phyloP scores from a whole-genome alignment of 2,329 filamentous ascomycete species.

The Phyllosticta citribraziliensis region DNA sequence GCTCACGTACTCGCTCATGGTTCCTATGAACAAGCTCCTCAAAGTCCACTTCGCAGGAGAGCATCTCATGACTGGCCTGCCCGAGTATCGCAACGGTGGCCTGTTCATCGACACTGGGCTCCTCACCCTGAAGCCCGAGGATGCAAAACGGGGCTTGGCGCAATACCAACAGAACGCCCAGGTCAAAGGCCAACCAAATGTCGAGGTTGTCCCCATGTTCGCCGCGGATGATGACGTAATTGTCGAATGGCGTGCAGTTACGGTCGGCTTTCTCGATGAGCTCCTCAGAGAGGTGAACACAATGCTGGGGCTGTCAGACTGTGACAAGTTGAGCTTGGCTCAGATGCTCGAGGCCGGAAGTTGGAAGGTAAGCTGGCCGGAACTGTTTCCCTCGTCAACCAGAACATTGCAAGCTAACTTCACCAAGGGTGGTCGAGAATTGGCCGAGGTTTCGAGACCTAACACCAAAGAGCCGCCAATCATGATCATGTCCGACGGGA shows the following conservation, averaged over 20 bases:
- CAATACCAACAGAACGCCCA: constrained; percentile 61
- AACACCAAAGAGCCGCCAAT: constrained; percentile 97
- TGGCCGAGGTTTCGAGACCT: constrained; percentile 87
- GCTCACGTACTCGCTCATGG: constrained; percentile 90
- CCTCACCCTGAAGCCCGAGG: constrained; percentile 61
- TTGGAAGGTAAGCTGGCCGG: constrained; percentile 70
- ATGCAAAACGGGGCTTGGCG: constrained; percentile 60
- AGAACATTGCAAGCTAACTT: constrained; percentile 17
- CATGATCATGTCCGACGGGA: constrained; percentile 91
- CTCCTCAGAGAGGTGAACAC: constrained; percentile 60
- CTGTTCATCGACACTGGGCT: constrained; percentile 79
- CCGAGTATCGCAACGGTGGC: constrained; percentile 88
- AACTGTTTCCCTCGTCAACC: constrained; percentile 3
- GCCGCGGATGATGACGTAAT: constrained; percentile 65
- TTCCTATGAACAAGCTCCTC: constrained; percentile 74
- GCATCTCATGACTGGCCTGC: constrained; percentile 78
- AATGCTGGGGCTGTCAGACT: constrained; percentile 56
- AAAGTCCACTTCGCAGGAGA: constrained; percentile 71
- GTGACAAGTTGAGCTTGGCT: constrained; percentile 63
- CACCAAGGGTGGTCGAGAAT: constrained; percentile 73
- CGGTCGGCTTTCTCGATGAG: constrained; percentile 64
- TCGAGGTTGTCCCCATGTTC: constrained; percentile 67
- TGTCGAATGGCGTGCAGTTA: constrained; percentile 69
- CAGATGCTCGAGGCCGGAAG: constrained; percentile 93
- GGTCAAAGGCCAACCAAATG: constrained; percentile 59